A percentile compares a stretch with the other conserved stretches of the same genome.
Conservation (phyloP, 1,284 basidiomycete genomes). For the Inonotus hispidus region DNA sequence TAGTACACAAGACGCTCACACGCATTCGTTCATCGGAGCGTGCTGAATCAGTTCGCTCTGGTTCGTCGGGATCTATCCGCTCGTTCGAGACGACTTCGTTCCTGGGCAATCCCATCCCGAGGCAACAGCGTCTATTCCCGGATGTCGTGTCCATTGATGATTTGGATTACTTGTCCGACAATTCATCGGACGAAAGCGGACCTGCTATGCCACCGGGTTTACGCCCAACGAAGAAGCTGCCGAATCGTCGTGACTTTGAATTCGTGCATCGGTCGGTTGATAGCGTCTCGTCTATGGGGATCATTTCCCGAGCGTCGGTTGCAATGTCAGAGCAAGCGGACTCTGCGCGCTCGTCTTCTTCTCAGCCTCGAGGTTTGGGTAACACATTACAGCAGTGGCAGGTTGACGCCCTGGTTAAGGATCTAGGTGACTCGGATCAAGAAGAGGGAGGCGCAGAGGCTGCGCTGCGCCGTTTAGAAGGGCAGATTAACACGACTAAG, state of each 20-base stretch:
- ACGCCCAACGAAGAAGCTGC: constrained; percentile 51
- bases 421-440: constrained; percentile 68
- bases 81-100: constrained; percentile 14
- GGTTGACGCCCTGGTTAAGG: constrained; percentile 71
- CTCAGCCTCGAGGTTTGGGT: constrained; percentile 34
- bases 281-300: constrained; percentile 72
- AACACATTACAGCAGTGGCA: constrained; percentile 72
- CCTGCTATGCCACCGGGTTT: constrained; percentile 47
- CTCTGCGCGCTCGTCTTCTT: constrained; percentile 42
- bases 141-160: constrained; percentile 74
- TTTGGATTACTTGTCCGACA: constrained; percentile 62
- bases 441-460: constrained; percentile 70
- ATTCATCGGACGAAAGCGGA: constrained; percentile 44
- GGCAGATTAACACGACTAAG: constrained; percentile 70
- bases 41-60: constrained; percentile 12
- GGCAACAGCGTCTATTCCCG: constrained; percentile 28
- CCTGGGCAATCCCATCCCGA: constrained; percentile 8
- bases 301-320: constrained; percentile 52
- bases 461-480: constrained; percentile 73
- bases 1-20: constrained; percentile 17
- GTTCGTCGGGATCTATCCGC: constrained; percentile 14
- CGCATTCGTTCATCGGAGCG: constrained; percentile 13
- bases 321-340: constrained; percentile 33
- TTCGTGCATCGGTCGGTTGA: constrained; percentile 63
- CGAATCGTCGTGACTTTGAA: constrained; percentile 70